A percentile compares a stretch with the other conserved stretches of the same genome.
Conservation (phyloP, 1,284 basidiomycete species). For the Cryptococcus amylolentus region DNA sequence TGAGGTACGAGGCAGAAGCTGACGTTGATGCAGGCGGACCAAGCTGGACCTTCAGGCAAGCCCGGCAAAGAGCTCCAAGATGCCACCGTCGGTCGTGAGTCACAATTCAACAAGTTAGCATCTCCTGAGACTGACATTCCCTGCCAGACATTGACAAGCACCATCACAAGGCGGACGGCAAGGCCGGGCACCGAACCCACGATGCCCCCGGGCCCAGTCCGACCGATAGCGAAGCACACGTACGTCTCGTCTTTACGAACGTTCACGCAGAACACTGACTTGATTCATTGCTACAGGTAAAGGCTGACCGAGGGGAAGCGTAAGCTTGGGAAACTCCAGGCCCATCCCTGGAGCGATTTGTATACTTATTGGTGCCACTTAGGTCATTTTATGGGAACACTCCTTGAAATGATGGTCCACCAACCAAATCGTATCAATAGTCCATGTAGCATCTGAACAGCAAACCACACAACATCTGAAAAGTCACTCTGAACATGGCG, state of each 20-base stretch:
- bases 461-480: no score
- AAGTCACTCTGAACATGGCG: no score
- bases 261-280: background rate
- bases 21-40: constrained; percentile 28
- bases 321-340: constrained; percentile 8
- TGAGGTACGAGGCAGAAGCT: background rate
- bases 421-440: no score
- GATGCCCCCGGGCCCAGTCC: constrained; percentile 1
- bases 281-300: constrained; percentile 14
- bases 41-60: constrained; percentile 24
- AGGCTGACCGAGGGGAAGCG: constrained; percentile 26
- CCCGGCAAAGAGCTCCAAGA: constrained; percentile 40
- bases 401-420: no score
- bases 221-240: constrained; percentile 25
- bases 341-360: constrained; percentile 2
- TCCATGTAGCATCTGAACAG: no score
- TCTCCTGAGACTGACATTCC: no score
- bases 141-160: constrained; percentile 30
- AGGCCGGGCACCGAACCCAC: background rate
- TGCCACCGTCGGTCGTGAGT: constrained; percentile 36
- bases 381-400: constrained; percentile 6
- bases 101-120: background rate
- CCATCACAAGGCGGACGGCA: constrained; percentile 21
- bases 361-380: constrained; percentile 41
- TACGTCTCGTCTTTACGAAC: constrained; percentile 10